These are phyloP conservation scores for Strigomonas culicis DNA, from an alignment of 208 protist genomes.

Conservation along the genomic window DNA sequence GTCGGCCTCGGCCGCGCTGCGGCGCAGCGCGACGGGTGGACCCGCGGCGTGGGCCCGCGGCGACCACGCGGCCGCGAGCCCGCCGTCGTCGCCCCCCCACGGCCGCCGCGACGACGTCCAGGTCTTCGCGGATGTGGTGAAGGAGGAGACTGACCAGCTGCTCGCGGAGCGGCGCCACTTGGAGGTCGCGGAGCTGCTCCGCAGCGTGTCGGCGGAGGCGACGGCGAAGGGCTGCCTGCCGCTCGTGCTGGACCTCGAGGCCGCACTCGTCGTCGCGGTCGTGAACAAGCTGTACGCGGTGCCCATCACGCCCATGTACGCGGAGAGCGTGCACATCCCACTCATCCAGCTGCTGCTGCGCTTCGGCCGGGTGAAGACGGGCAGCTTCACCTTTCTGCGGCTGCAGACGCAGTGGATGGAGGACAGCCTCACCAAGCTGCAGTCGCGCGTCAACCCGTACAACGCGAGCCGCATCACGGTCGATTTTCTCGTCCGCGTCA, in stretches of 20 bases:
- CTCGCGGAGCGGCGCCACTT: slow-evolving; percentile 61
- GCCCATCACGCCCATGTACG: slow-evolving; percentile 61
- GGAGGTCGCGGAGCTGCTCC: slow-evolving; percentile 69
- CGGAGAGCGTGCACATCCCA: slow-evolving; percentile 77
- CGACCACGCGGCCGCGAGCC: background rate
- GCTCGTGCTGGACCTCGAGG: slow-evolving; percentile 63
- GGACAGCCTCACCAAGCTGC: slow-evolving; percentile 60
- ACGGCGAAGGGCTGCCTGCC: slow-evolving; percentile 50
- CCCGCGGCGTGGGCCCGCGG: background rate
- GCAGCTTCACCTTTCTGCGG: slow-evolving; percentile 41
- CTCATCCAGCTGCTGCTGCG: slow-evolving; percentile 73
- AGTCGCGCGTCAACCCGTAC: slow-evolving; percentile 53
- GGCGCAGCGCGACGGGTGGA: background rate
- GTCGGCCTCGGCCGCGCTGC: background rate
- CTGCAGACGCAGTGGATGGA: slow-evolving; percentile 74
- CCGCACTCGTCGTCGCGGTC: slow-evolving; percentile 49
- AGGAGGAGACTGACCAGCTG: slow-evolving; percentile 62
- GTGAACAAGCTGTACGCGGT: slow-evolving; percentile 37
- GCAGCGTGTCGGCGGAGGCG: slow-evolving; percentile 47
- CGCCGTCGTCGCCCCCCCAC: slow-evolving; percentile 4
- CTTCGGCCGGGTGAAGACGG: slow-evolving; percentile 59
- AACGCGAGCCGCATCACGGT: slow-evolving; percentile 57
- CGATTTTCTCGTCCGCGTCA: slow-evolving; percentile 69
- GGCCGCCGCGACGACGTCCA: slow-evolving; percentile 35
- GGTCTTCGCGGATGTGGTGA: slow-evolving; percentile 60